Base-by-base conservation (phyloP, 805 yeast genomes). In the Barnettozyma vustinii region DNA sequence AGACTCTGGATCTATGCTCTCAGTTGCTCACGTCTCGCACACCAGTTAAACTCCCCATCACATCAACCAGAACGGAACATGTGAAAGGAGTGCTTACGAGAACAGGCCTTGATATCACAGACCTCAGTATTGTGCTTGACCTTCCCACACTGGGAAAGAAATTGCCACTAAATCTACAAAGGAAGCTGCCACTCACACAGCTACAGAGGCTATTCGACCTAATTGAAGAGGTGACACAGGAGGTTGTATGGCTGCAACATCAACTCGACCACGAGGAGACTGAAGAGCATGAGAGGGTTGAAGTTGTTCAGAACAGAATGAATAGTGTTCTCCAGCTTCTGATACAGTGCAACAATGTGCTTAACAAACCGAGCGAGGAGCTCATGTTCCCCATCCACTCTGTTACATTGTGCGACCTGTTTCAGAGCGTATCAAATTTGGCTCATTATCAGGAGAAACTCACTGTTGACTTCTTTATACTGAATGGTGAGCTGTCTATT, bases 31-130 rank as follows among this genome's bases (percentile, higher is more conserved):
- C 66, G 0, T 70, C 71, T 41, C 59, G 66, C 10, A 66, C 67
- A 10, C 65, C 74, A 13, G 72, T 80, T 46, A 81, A 76, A 49
- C 67, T 84, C 45, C 86, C 90, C 0, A 64, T 84, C 7, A 69
- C 81, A 0, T 72, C 81, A 0, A 67, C 73, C 15, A 76, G 81
- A 47, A 74, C 76, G 48, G 84, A 81, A 49, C 65, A 71, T 3
- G 63, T 83, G 15, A 81, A 82, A 51, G 92, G 92, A 0, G 71
- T 80, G 1, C 61, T 84, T 0, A 76, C 79, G 0, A 63, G 91
- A 45, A 74, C 71, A 46, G 82, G 83, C 7, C 72, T 75, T 12
- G 73, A 74, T 52, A 68, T 84, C 5, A 69, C 75, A 1, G 76
- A 76, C 27, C 61, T 83, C 52, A 73, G 72, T 40, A 61, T 76